Evolutionary conservation across 2,329 filamentous ascomycete species (phyloP), one percentile per base, ranked within the genome.

Genomic region (Rhynchosporium secalis): DNA sequence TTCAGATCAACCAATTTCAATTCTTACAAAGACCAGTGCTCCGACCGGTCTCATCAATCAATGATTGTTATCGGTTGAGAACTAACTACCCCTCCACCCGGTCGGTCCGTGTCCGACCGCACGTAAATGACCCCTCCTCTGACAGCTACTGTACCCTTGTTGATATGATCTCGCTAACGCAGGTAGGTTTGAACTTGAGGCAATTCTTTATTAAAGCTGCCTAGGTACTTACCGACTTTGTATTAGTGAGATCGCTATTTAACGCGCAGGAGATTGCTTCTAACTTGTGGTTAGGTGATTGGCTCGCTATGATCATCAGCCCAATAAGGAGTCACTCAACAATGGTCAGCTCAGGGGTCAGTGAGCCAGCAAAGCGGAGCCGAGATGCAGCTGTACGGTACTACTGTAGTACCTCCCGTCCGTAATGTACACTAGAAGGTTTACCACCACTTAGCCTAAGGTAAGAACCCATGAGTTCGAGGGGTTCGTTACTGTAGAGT

Each of bases 261-360:
- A 43, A 36, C 45, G 57, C 47, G 45, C 57, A 60, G 38, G 48
- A 41, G 15, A 52, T 52, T 52, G n/a, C 49, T 52, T 12, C n/a
- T 15, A 26, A 56, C 15, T 29, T 45, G 9, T 41, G 52, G 52
- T 56, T 56, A 20, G 26, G 36, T 58, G 31, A 51, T 52, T 40
- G 58, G 48, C 28, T 40, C 26, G 29, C 46, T 33, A 56, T 26
- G 13, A 55, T 36, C 6, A 55, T 36, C 6, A 48, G 31, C 54
- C 45, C 60, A 62, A 62, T 48, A 54, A 60, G 45, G 38, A 60
- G 47, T 36, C 20, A 13, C 40, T 62, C 60, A 62, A 62, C 60
- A 62, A 55, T 54, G 54, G 60, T 58, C 60, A 62, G 45, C 60
- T 38, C 48, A 38, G 49, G 49, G 33, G 33, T 52, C 20, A 26